These are phyloP conservation scores for Poteriospumella lacustris DNA, from an alignment of 108 stramenopile species.

Conservation along the genomic window DNA sequence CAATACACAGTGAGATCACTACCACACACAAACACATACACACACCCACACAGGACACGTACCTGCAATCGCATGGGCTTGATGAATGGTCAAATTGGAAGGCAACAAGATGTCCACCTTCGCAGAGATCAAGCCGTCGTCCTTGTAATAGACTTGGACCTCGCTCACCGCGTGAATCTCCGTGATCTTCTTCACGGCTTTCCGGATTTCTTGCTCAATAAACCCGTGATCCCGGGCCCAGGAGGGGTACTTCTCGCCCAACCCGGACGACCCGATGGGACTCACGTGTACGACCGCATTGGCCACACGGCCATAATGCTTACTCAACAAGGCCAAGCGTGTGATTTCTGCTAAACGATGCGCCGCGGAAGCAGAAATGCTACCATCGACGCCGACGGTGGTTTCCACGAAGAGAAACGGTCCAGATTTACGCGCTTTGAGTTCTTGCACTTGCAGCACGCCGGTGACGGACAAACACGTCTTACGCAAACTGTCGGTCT, in stretches of 20 bases:
- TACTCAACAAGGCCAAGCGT: not conserved
- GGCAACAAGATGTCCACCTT: conserved; percentile 25
- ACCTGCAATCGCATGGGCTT: conserved; percentile 17
- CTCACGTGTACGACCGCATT: conserved; percentile 3
- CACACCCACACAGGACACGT: not conserved
- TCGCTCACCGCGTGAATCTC: not conserved
- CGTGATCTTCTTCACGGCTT: not conserved
- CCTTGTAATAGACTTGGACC: conserved; percentile 19
- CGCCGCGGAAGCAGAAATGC: conserved; percentile 25
- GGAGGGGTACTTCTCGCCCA: conserved; percentile 6
- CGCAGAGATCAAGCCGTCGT: conserved; percentile 1
- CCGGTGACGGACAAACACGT: conserved; percentile 19
- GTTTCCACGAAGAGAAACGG: conserved; percentile 22
- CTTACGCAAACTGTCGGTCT: not conserved
- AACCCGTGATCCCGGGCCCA: not conserved
- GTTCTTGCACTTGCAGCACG: not conserved
- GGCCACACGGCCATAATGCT: conserved; percentile 5
- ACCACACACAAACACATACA: too few relatives aligned
- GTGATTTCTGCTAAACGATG: conserved; percentile 14
- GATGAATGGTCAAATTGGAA: not conserved
- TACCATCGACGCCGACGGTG: conserved; percentile 10
- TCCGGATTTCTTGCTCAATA: not conserved
- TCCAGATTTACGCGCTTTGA: conserved; percentile 20
- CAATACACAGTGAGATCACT: too few relatives aligned
- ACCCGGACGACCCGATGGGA: conserved; percentile 12